Conservation (phyloP, 1,284 basidiomycete genomes). For the Austroboletus niveus region DNA sequence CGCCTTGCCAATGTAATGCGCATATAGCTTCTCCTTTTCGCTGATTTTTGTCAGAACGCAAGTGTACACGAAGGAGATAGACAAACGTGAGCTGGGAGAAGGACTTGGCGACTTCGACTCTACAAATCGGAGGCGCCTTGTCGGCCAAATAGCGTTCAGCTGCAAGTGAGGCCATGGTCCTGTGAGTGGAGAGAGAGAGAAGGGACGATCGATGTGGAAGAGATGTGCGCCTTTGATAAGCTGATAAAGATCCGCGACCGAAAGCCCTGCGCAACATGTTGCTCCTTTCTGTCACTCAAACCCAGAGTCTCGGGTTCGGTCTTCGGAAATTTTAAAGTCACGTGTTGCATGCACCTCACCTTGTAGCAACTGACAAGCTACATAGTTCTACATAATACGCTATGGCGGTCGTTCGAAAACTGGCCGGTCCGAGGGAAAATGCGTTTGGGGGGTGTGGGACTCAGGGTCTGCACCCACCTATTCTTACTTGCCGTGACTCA, state of each 20-base stretch:
- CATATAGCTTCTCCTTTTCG: constrained; percentile 72
- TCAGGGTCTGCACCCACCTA: too few species aligned
- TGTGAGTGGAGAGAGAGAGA: background rate
- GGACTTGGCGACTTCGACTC: constrained; percentile 60
- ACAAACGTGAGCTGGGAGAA: constrained; percentile 66
- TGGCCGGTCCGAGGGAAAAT: too few species aligned
- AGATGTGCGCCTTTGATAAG: constrained; percentile 13
- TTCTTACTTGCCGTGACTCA: too few species aligned
- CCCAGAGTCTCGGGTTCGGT: constrained; percentile 7
- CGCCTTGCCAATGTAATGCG: constrained; percentile 65
- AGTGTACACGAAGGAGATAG: background rate
- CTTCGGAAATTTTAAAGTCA: background rate
- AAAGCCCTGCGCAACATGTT: constrained; percentile 10
- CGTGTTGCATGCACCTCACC: background rate
- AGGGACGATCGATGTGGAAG: constrained; percentile 13
- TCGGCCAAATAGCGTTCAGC: constrained; percentile 72
- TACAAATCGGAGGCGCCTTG: constrained; percentile 63
- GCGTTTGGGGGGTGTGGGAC: too few species aligned
- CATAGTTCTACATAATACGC: too few species aligned
- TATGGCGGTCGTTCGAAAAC: too few species aligned
- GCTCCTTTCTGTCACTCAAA: background rate
- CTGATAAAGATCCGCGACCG: background rate
- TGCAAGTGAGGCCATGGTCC: constrained; percentile 37
- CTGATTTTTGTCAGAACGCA: constrained; percentile 34
- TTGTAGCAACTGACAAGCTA: too few species aligned